These are phyloP conservation scores for Salicornia ramosissima DNA, from an alignment of 148 eudicot genomes.

Conservation along the genomic window DNA sequence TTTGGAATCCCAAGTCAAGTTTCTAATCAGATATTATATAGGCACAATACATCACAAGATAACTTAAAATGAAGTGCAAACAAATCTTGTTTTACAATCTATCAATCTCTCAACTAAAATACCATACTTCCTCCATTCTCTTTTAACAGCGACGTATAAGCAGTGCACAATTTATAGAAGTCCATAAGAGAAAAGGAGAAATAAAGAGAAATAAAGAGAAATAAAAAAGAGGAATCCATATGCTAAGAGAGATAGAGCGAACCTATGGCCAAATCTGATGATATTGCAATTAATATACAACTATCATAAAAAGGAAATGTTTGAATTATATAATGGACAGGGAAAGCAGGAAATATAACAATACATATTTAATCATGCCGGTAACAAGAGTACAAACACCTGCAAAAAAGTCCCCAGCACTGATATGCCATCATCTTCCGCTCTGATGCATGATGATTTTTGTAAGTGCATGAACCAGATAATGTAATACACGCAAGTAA, in stretches of 20 bases:
- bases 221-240: too few relatives aligned
- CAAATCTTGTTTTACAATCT: not conserved
- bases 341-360: too few relatives aligned
- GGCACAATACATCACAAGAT: not conserved
- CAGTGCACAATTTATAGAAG: too few relatives aligned
- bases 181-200: too few relatives aligned
- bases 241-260: too few relatives aligned
- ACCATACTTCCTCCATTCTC: too few relatives aligned
- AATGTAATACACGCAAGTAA: not conserved
- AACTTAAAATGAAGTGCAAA: not conserved
- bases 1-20: not conserved
- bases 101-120: too few relatives aligned
- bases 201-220: too few relatives aligned
- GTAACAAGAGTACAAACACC: not conserved
- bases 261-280: not conserved
- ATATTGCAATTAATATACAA: not conserved
- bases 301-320: too few relatives aligned
- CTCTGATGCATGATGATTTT: not conserved
- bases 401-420: slow-evolving; percentile 3
- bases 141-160: too few relatives aligned
- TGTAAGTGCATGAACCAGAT: slow-evolving; percentile 2
- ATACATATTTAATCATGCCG: not conserved
- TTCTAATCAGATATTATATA: not conserved
- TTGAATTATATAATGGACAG: too few relatives aligned
- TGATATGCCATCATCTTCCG: not conserved